Percentiles rank a stretch among this genome's conserved stretches.
phyloP scores from a whole-genome alignment of 2,329 filamentous ascomycete genomes.

The Alternaria sp. region DNA sequence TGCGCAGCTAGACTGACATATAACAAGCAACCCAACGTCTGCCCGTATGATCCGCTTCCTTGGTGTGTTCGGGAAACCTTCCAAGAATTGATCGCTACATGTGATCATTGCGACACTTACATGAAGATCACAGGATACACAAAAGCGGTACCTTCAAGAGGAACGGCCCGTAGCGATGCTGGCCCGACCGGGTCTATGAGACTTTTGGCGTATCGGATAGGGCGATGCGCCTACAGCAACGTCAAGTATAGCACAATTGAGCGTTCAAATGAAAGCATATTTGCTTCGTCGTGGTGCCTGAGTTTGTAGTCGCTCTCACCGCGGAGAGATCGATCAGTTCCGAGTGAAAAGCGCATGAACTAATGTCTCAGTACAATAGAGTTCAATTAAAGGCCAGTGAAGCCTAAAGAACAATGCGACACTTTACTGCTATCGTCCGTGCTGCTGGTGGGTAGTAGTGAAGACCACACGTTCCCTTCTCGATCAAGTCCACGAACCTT shows the following conservation, averaged over 20 bases:
- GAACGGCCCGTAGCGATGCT: no score
- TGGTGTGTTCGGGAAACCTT: neutral
- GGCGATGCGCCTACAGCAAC: no score
- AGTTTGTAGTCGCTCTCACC: neutral
- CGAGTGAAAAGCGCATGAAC: no score
- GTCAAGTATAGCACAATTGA: no score
- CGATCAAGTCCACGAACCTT: no score
- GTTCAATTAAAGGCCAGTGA: neutral
- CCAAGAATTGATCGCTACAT: neutral
- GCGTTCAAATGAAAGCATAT: no score
- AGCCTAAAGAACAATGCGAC: neutral
- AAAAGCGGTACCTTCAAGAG: neutral
- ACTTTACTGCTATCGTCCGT: neutral
- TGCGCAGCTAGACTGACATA: neutral
- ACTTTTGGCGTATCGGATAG: no score
- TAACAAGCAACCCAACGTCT: neutral
- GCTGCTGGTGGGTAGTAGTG: neutral
- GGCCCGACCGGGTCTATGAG: no score
- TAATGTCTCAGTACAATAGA: neutral
- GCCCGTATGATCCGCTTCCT: neutral
- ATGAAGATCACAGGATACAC: neutral
- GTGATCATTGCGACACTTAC: neutral
- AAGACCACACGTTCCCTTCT: no score
- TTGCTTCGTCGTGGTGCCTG: neutral
- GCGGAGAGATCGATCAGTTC: neutral